phyloP scores from a whole-genome alignment of 2,329 filamentous ascomycete species.

The Diaporthe citrichinensis region DNA sequence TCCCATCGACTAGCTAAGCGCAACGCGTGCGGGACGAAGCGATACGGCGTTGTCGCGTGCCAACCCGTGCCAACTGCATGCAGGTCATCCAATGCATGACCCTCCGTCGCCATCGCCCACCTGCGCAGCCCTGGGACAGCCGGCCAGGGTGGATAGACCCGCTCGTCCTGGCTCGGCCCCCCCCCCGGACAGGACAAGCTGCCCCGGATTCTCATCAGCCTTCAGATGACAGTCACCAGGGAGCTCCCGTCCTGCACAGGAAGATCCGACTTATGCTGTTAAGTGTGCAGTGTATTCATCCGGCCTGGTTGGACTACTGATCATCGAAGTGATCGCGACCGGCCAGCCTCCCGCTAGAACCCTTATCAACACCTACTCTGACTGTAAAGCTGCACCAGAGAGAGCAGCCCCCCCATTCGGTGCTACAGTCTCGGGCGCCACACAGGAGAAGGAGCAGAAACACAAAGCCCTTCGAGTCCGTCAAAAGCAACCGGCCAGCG shows the following conservation, averaged over 20 bases:
- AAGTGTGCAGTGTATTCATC: not conserved
- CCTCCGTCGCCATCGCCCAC: conserved; percentile 10
- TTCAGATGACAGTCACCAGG: not conserved
- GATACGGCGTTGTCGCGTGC: conserved; percentile 32
- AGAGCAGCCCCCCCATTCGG: conserved; percentile 10
- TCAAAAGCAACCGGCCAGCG: conserved; percentile 2
- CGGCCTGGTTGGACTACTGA: not conserved
- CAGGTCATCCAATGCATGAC: conserved; percentile 32
- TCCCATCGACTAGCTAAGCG: conserved; percentile 31
- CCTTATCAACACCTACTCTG: not conserved
- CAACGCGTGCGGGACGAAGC: conserved; percentile 31
- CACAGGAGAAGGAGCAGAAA: not conserved
- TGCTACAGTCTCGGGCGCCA: conserved; percentile 6
- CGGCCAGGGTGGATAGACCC: conserved; percentile 10
- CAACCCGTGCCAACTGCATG: conserved; percentile 29
- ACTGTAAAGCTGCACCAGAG: not conserved
- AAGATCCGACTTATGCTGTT: not conserved
- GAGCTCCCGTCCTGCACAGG: not conserved
- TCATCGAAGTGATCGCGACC: not conserved
- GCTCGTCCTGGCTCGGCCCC: conserved; percentile 19
- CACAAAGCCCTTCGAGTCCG: not conserved
- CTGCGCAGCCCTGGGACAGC: conserved; percentile 12
- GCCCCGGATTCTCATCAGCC: conserved; percentile 19
- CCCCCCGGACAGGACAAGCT: conserved; percentile 14
- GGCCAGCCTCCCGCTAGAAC: not conserved